Base-by-base conservation (phyloP, 2,329 filamentous ascomycete species). In the Stemphylium vesicarium region DNA sequence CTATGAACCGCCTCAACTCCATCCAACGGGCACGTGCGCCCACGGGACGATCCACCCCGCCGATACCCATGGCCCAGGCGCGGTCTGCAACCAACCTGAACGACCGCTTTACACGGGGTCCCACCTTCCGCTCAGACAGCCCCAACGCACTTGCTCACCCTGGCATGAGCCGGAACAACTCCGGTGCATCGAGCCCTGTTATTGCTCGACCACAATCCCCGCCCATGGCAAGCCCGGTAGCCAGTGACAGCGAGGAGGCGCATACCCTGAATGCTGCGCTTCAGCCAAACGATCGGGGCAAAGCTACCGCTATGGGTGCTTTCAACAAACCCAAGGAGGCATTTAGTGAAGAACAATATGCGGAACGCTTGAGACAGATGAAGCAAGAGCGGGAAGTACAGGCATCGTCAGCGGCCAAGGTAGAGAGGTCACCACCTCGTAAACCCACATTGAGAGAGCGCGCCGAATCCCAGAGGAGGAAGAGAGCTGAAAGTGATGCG, bases 331-430 rank as follows among this genome's bases (percentile, higher is more conserved):
- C 92, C 1, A 78, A 80, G 2, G 85, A 88, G 45, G 84, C 87
- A 7, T 96, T 95, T 64, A 91, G 96, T 66, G 93, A 97, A 68
- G 86, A 88, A 16, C 90, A 91, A 68, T 97, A 91, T 67, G 85
- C 90, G 4, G 89, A 96, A 69, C 86, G 92, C 39, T 90, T 96
- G 68, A 79, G 90, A 42, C 90, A 92, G 71, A 85, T 96, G 72
- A 90, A 94, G 60, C 85, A 90, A 66, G 90, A 88, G 24, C 84
- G 88, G 22, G 88, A 89, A 51, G 85, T 85, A 0, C 85, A 45
- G 32, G 52, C 64, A 24, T 39, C 60, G 15, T 50, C 58, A 31
- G 42, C 62, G 9, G n/a, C 57, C 3, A 63, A 61, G 16, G 15
- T 47, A 0, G 56, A 61, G n/a, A 65, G 60, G 46, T 67, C 68